phyloP scores from a whole-genome alignment of 2,329 filamentous ascomycete genomes.

The Curvularia sp. region DNA sequence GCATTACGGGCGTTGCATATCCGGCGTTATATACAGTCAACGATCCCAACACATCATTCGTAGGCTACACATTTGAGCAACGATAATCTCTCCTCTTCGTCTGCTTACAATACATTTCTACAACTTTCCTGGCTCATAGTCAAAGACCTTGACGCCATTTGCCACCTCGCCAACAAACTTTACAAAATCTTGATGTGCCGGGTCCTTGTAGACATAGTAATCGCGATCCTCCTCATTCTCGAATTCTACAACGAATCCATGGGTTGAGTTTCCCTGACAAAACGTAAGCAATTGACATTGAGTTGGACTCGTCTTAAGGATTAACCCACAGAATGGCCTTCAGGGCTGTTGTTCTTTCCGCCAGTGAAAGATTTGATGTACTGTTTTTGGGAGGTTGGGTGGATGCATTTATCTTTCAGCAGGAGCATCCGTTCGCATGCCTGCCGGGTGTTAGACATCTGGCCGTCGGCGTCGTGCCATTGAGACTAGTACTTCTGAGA shows the following conservation, averaged over 20 bases:
- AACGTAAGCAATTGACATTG: background rate
- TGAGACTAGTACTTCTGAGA: slow-evolving; percentile 59
- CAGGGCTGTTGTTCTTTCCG: slow-evolving; percentile 67
- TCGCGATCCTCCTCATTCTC: slow-evolving; percentile 67
- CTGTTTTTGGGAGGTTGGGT: slow-evolving; percentile 63
- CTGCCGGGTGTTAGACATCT: slow-evolving; percentile 48
- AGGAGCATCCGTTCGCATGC: slow-evolving; percentile 63
- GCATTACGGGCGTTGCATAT: slow-evolving; percentile 35
- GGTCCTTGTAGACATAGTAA: slow-evolving; percentile 72
- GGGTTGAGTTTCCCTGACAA: slow-evolving; percentile 65
- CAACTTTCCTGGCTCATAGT: slow-evolving; percentile 64
- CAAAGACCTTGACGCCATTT: slow-evolving; percentile 64
- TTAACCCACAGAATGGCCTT: slow-evolving; percentile 58
- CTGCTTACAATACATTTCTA: slow-evolving; percentile 30
- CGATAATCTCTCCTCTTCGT: background rate
- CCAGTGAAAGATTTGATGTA: slow-evolving; percentile 68
- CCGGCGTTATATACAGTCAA: slow-evolving; percentile 10
- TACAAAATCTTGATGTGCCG: slow-evolving; percentile 68
- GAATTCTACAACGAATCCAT: slow-evolving; percentile 74
- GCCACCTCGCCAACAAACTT: slow-evolving; percentile 57
- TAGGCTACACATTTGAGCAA: slow-evolving; percentile 1
- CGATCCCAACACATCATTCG: background rate
- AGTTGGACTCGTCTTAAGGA: background rate
- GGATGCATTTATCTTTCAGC: slow-evolving; percentile 65
- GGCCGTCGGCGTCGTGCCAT: background rate